Evolutionary conservation across 2,329 filamentous ascomycete genomes (phyloP).

Genomic region (Triangularia setosa): DNA sequence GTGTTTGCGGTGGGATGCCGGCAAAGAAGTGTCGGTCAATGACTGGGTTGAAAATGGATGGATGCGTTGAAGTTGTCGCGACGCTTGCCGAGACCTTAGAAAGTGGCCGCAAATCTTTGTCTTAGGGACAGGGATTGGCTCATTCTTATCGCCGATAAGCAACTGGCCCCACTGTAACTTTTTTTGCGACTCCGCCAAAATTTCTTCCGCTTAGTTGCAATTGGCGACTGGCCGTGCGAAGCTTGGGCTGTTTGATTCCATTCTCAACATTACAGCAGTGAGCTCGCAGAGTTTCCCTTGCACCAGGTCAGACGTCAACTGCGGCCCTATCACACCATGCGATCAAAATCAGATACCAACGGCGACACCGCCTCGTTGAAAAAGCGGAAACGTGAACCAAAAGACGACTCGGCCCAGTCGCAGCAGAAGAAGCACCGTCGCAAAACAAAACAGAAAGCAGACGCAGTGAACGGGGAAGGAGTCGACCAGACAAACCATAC

Average conservation of each 20-base stretch:
- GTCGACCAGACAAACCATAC: neutral
- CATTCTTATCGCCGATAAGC: conserved; percentile 26
- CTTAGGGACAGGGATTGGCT: conserved; percentile 14
- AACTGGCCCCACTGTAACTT: conserved; percentile 27
- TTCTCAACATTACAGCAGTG: neutral
- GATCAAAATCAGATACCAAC: conserved; percentile 24
- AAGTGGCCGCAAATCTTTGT: conserved; percentile 23
- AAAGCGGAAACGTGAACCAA: conserved; percentile 32
- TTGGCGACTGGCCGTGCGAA: conserved; percentile 13
- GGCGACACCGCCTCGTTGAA: conserved; percentile 29
- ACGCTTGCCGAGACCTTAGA: neutral
- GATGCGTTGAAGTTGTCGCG: conserved; percentile 3
- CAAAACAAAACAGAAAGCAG: conserved; percentile 19
- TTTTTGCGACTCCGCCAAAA: conserved; percentile 27
- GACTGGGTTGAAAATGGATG: neutral
- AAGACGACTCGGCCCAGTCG: conserved; percentile 26
- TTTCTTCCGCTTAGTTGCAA: conserved; percentile 24
- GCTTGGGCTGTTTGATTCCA: conserved; percentile 9
- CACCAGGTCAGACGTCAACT: neutral
- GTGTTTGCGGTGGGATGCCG: neutral
- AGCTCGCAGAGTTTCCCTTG: neutral
- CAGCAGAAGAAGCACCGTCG: conserved; percentile 27
- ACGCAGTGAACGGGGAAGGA: conserved; percentile 11
- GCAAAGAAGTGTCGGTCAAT: neutral
- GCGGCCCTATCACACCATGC: conserved; percentile 9